These are phyloP conservation scores for Thalassiosira mediterranea DNA, from an alignment of 352 stramenopile genomes.

Conservation along the genomic window DNA sequence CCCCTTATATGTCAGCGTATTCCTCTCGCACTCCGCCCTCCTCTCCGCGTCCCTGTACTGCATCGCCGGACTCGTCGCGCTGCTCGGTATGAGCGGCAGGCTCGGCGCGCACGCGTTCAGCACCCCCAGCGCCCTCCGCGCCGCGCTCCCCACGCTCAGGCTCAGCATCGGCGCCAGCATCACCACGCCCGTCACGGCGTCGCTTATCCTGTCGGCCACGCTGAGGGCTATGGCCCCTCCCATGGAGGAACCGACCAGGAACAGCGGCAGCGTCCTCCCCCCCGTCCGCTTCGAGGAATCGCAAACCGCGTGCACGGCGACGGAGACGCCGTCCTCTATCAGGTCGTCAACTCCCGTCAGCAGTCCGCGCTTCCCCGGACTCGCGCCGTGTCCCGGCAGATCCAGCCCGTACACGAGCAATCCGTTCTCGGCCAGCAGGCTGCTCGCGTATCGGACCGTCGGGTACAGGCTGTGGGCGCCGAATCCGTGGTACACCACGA, in stretches of 20 bases:
- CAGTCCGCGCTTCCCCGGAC: slow-evolving; percentile 62
- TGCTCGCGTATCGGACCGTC: slow-evolving; percentile 73
- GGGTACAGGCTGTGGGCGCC: slow-evolving; percentile 73
- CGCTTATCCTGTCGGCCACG: slow-evolving; percentile 49
- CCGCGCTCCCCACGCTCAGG: slow-evolving; percentile 56
- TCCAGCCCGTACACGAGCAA: slow-evolving; percentile 69
- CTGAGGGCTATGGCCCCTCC: slow-evolving; percentile 74
- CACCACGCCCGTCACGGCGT: slow-evolving; percentile 50
- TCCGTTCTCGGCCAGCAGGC: slow-evolving; percentile 60
- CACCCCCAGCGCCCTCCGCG: slow-evolving; percentile 36
- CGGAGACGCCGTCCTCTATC: slow-evolving; percentile 59
- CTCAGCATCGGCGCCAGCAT: slow-evolving; percentile 79
- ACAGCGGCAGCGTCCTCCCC: slow-evolving; percentile 40
- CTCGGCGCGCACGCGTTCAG: slow-evolving; percentile 56
- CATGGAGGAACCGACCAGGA: slow-evolving; percentile 77
- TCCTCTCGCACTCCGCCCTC: slow-evolving; percentile 67
- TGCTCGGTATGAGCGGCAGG: slow-evolving; percentile 60
- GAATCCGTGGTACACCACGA: slow-evolving; percentile 65
- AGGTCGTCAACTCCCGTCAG: slow-evolving; percentile 61
- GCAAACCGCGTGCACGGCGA: slow-evolving; percentile 54
- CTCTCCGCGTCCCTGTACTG: slow-evolving; percentile 75
- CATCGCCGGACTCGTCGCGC: slow-evolving; percentile 58
- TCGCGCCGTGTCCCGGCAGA: slow-evolving; percentile 73
- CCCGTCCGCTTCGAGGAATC: slow-evolving; percentile 15
- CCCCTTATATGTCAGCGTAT: slow-evolving; percentile 59